These are phyloP conservation scores for Rhodamnia argentea DNA, from an alignment of 345 rosid genomes.

Conservation along the genomic window DNA sequence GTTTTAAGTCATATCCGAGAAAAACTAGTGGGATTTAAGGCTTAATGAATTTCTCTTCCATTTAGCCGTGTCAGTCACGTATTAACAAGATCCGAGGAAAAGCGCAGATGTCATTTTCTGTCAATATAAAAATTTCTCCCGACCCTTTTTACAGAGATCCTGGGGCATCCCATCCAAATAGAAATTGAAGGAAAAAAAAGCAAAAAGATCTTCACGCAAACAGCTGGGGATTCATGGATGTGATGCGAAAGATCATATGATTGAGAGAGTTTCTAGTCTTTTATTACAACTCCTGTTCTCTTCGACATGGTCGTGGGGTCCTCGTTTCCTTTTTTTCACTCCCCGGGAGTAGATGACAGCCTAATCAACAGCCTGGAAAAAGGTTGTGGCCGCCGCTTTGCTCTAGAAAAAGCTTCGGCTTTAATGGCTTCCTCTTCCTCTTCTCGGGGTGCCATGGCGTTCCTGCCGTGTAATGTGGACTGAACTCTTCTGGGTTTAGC, in stretches of 20 bases:
- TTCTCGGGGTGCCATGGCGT: background rate
- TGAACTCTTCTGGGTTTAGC: background rate
- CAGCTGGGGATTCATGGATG: background rate
- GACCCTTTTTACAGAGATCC: background rate
- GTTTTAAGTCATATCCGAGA: background rate
- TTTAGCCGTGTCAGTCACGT: background rate
- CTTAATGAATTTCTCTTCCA: no score
- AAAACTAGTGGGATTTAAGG: background rate
- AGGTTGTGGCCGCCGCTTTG: slow-evolving; percentile 23
- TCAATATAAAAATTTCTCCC: background rate
- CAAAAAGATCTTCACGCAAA: background rate
- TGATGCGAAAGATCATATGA: background rate
- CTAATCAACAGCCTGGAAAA: slow-evolving; percentile 92
- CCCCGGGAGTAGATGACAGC: slow-evolving; percentile 43
- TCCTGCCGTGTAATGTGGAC: background rate
- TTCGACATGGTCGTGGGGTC: slow-evolving; percentile 20
- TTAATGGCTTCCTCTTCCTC: background rate
- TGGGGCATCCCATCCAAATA: background rate
- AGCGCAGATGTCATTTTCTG: background rate
- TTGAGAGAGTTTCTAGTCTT: background rate
- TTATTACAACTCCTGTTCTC: background rate
- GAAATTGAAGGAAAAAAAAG: background rate
- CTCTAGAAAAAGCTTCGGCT: slow-evolving; percentile 15
- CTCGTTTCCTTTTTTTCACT: slow-evolving; percentile 3
- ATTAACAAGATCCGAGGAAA: background rate